Evolutionary conservation across 139 green algal genomes (phyloP).

Genomic region (Chlamydomonas schloesseri): DNA sequence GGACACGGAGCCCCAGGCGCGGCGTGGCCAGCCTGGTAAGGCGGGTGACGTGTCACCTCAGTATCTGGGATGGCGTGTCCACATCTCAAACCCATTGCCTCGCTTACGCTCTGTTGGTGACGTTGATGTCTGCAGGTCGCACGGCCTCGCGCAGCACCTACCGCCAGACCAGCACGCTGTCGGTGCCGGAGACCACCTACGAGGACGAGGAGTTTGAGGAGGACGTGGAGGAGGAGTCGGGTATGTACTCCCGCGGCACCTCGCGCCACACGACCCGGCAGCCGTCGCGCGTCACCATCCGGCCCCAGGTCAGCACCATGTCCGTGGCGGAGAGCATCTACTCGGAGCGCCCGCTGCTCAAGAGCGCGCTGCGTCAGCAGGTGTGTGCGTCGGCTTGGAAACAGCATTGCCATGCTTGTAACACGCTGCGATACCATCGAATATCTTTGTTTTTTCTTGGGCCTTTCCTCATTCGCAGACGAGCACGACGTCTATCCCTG

Average conservation of each 20-base stretch:
- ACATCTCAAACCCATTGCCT: not conserved
- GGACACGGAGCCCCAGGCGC: not conserved
- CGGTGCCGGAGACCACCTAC: not conserved
- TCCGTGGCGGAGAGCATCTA: slow-evolving; percentile 5
- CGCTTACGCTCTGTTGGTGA: no score
- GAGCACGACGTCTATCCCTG: not conserved
- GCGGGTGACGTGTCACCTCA: no score
- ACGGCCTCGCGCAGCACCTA: not conserved
- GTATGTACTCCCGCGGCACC: not conserved
- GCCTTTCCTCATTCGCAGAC: not conserved
- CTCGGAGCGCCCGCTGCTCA: not conserved
- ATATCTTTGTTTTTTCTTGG: no score
- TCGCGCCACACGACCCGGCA: not conserved
- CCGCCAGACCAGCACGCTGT: not conserved
- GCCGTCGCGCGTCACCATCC: not conserved
- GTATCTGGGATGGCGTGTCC: no score
- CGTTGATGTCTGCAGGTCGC: no score
- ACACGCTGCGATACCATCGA: no score
- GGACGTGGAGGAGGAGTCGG: not conserved
- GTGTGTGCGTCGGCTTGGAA: not conserved
- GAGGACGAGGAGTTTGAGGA: slow-evolving; percentile 1
- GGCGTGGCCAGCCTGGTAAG: no score
- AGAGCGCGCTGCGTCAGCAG: not conserved
- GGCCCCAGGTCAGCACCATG: not conserved
- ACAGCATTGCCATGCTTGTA: no score